A percentile compares a stretch with the other conserved stretches of the same genome.
phyloP scores from a whole-genome alignment of 2,329 filamentous ascomycete species.

The Didymella sp. region DNA sequence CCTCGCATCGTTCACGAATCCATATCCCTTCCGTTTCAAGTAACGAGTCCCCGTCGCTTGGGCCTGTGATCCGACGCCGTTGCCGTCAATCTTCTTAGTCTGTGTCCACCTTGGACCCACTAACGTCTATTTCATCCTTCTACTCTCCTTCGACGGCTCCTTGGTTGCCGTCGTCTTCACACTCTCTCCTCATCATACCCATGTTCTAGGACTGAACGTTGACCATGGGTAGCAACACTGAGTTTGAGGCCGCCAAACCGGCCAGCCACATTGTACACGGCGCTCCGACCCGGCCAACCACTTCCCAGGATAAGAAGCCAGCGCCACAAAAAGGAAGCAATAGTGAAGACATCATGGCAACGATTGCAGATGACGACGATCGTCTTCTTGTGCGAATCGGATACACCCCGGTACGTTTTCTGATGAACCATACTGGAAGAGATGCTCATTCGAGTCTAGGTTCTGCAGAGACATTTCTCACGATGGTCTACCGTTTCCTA shows the following conservation, averaged over 20 bases:
- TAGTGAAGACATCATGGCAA: slow-evolving; percentile 51
- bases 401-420: slow-evolving; percentile 63
- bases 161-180: slow-evolving; percentile 8
- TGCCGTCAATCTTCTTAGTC: slow-evolving; percentile 39
- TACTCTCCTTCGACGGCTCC: slow-evolving; percentile 28
- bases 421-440: background rate
- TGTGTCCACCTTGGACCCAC: slow-evolving; percentile 36
- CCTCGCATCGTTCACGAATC: slow-evolving; percentile 29
- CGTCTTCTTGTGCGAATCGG: slow-evolving; percentile 66
- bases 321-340: slow-evolving; percentile 26
- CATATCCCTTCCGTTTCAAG: slow-evolving; percentile 39
- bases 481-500: slow-evolving; percentile 72
- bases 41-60: slow-evolving; percentile 33
- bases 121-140: slow-evolving; percentile 37
- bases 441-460: slow-evolving; percentile 52
- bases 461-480: slow-evolving; percentile 68
- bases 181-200: slow-evolving; percentile 15
- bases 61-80: slow-evolving; percentile 34
- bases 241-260: slow-evolving; percentile 14
- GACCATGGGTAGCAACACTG: slow-evolving; percentile 41
- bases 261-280: slow-evolving; percentile 26
- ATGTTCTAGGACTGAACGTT: slow-evolving; percentile 34
- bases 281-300: slow-evolving; percentile 25
- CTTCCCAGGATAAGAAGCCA: slow-evolving; percentile 36
- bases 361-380: slow-evolving; percentile 66